A percentile compares a stretch with the other conserved stretches of the same genome.
phyloP scores from a whole-genome alignment of 106 monocot species.

The Xerophyta viscosa region DNA sequence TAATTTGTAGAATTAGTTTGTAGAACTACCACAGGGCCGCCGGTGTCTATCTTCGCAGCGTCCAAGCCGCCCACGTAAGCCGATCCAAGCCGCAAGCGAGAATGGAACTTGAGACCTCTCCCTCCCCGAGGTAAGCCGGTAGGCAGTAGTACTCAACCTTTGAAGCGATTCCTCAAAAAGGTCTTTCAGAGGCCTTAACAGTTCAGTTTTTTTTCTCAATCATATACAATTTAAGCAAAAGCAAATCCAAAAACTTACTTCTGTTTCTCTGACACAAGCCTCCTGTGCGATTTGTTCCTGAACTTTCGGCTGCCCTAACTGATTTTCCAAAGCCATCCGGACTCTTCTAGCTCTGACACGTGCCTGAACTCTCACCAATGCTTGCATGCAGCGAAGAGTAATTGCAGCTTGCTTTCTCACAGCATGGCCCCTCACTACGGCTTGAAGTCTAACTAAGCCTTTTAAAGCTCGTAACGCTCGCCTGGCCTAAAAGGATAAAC shows the following conservation, averaged over 20 bases:
- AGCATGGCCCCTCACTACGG: conserved; percentile 90
- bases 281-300: conserved; percentile 42
- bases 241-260: conserved; percentile 37
- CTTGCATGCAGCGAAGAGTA: conserved; percentile 92
- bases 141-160: too few relatives aligned
- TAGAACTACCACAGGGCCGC: too few relatives aligned
- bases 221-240: not conserved
- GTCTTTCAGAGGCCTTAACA: not conserved
- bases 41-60: too few relatives aligned
- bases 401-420: conserved; percentile 93
- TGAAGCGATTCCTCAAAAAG: too few relatives aligned
- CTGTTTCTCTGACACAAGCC: conserved; percentile 55
- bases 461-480: conserved; percentile 84
- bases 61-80: too few relatives aligned
- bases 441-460: conserved; percentile 92
- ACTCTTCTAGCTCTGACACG: conserved; percentile 92
- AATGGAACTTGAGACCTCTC: too few relatives aligned
- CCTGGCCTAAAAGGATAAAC: conserved; percentile 71
- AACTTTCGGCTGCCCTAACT: conserved; percentile 44
- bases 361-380: conserved; percentile 85
- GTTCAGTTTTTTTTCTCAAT: not conserved
- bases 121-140: too few relatives aligned
- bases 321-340: conserved; percentile 73
- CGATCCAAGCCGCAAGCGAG: too few relatives aligned
- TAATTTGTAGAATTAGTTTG: too few relatives aligned